Conservation (phyloP, 495 filamentous ascomycete species). For the Penicillium coffeae region DNA sequence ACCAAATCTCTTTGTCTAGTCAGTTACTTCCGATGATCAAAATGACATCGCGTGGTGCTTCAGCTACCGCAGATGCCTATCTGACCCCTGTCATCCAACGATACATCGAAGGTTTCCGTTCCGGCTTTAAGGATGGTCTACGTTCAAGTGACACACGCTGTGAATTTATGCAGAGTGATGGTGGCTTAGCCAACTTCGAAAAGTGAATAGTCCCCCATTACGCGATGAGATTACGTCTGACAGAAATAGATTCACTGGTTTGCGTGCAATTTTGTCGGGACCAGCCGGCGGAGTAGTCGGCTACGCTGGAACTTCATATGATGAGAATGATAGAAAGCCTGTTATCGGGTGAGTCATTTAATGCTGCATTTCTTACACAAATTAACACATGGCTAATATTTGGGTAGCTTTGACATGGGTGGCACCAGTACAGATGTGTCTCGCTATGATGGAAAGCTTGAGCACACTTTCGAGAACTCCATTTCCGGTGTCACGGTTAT, state of each 20-base stretch:
- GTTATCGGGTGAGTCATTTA: conserved; percentile 63
- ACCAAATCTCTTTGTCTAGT: conserved; percentile 42
- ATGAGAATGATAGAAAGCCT: conserved; percentile 71
- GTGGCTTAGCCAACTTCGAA: conserved; percentile 41
- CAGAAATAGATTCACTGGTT: conserved; percentile 36
- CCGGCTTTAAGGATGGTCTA: conserved; percentile 43
- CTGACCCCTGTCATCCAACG: conserved; percentile 84
- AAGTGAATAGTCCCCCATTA: conserved; percentile 13
- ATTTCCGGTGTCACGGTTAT: conserved; percentile 91
- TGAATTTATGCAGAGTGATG: conserved; percentile 46
- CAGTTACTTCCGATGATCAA: conserved; percentile 76
- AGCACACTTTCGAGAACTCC: conserved; percentile 90
- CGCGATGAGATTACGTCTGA: not conserved
- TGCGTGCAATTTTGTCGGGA: conserved; percentile 48
- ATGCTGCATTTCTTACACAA: not conserved
- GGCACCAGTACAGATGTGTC: conserved; percentile 82
- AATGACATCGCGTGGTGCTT: conserved; percentile 66
- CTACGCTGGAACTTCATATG: conserved; percentile 84
- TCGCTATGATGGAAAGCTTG: conserved; percentile 80
- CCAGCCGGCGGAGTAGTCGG: conserved; percentile 69
- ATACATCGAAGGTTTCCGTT: conserved; percentile 77
- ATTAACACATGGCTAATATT: conserved; percentile 11
- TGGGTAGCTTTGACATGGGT: conserved; percentile 35
- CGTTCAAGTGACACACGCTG: conserved; percentile 33
- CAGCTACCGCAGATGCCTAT: conserved; percentile 87